Evolutionary conservation across 495 filamentous ascomycete species (phyloP).

Genomic region (Neurospora sp.): DNA sequence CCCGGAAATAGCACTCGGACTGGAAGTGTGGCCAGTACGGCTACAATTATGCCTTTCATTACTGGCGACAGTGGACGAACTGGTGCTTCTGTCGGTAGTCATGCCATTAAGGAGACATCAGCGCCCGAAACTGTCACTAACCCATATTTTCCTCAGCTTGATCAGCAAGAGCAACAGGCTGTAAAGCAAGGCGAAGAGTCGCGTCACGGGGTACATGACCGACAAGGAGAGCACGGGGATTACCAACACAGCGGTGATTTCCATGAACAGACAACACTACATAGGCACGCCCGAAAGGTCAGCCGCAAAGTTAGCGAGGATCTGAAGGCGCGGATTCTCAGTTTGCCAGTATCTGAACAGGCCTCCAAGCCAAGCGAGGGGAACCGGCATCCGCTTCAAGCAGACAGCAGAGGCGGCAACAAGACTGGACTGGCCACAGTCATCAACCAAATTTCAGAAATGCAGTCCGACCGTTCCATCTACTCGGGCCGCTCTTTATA

Average conservation of each 20-base stretch:
- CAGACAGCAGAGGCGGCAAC: neutral
- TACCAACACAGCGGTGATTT: neutral
- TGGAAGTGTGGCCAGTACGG: neutral
- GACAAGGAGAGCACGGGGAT: neutral
- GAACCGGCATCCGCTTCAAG: neutral
- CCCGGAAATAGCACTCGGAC: neutral
- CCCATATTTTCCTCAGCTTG: neutral
- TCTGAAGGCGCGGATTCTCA: neutral
- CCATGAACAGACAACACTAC: neutral
- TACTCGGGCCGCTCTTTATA: neutral
- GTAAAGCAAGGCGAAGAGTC: neutral
- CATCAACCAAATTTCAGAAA: neutral
- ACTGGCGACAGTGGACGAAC: neutral
- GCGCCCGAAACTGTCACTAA: neutral
- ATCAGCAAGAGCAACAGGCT: neutral
- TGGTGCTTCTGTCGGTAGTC: neutral
- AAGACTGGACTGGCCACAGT: neutral
- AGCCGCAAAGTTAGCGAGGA: neutral
- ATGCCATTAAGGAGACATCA: neutral
- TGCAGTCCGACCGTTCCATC: neutral
- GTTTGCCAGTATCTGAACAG: neutral
- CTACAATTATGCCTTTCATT: neutral
- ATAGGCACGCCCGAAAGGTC: neutral
- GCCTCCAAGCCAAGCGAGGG: neutral
- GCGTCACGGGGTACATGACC: neutral